Base-by-base conservation (phyloP, 495 filamentous ascomycete species). In the Trichoderma parareesei region DNA sequence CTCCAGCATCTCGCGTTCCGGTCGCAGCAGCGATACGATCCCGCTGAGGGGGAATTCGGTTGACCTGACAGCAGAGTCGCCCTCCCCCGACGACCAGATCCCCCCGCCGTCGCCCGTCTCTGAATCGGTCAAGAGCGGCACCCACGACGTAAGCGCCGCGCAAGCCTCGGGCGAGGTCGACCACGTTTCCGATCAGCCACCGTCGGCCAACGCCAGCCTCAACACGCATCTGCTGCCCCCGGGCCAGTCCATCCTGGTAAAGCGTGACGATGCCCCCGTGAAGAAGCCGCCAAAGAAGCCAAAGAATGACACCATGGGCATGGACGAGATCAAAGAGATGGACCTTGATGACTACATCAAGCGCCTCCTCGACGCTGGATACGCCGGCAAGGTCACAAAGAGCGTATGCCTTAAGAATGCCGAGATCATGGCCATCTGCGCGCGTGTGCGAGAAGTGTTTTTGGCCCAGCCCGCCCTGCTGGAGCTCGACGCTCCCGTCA, bases 341-440 rank as follows among this genome's bases (percentile, higher is more conserved):
- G 93, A 98, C 76, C 79, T 99, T 59, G 94, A 99, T 71, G 94
- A 98, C 71, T 97, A 96, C 84, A 99, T 99, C 71, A 88, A 89
- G 67, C 88, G 94, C 43, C 86, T 99, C 20, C 81, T 98, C 43
- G 94, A 98, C 76, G 94, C 94, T 35, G 94, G 87, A 27, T 98
- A 99, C 72, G 90, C 94, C 41, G 90, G 92, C 57, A 98, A 98
- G 74, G 90, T 97, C 69, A 97, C 94, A 61, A 99, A 99, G 79
- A 90, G 91, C 20, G 92, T 98, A 4, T 97, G 92, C 68, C 77
- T 99, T 60, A 97, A 96, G 83, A 98, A 98, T 75, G 94, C 93
- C 27, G 94, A 99, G 74, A 98, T 99, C 64, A 88, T 84, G 44
- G 92, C 93, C 37, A 92, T 99, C 65, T 98, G 95, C 74, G 82